Evolutionary conservation across 1,284 basidiomycete species (phyloP), one percentile per base, ranked within the genome.

Genomic region (Microbotryomycetes sp.): DNA sequence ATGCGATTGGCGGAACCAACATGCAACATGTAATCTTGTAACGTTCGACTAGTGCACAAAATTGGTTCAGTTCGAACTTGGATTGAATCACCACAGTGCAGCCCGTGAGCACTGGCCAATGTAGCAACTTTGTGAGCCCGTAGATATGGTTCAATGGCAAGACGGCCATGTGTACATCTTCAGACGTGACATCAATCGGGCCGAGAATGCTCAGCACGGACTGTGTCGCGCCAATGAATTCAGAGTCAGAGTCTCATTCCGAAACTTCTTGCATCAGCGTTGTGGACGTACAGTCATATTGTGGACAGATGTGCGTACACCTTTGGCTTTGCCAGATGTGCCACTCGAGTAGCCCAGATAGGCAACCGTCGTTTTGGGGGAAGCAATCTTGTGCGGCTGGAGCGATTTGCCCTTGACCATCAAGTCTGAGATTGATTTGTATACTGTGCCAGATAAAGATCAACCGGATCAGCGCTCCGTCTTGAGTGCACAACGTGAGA

Each of bases 1-100:
- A 84, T 4, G 92, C 78, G 51, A 96, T 84, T 0, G 92, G 92
- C 0, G 92, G 92, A 0, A 94, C 92, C 48, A 93, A 80, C 6
- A 90, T 77, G 0, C 81, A 72, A 45, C 77, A 75, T 0, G 86
- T 86, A 56, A 85, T 80, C 56, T 79, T 81, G 77, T 88, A 88
- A 66, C 80, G 80, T 66, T 85, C 80, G 49, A 89, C 81, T 56
- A 81, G 79, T 31, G 79, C 78, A 72, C 87, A 86, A 69, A 89
- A 90, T 29, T 80, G 76, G 9, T 80, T 79, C 3, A 90, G 83
- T 64, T 92, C 86, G 74, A 91, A 93, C 19, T 82, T 82, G 0
- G 83, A 79, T 72, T 88, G 81, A 53, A 94, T 76, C 42, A 90
- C 81, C 3, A 85, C 78, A 0, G 86, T 81, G 0, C 81, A 75